Evolutionary conservation across 2,329 filamentous ascomycete genomes (phyloP).

Genomic region (Botrytis aclada): DNA sequence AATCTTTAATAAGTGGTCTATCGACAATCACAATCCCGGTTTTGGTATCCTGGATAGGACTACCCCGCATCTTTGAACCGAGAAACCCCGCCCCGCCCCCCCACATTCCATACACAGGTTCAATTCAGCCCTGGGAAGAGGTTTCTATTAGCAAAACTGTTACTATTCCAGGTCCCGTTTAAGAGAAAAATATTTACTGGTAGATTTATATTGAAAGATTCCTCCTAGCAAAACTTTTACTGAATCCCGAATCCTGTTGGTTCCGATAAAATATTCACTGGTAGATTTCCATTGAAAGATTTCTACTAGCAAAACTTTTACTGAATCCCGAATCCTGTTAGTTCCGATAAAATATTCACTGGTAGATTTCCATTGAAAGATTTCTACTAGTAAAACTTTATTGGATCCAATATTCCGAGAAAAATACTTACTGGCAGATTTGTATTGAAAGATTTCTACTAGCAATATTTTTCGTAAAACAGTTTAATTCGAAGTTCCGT

Average conservation of each 20-base stretch:
- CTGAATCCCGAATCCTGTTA: background rate
- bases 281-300: background rate
- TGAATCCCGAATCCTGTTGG: background rate
- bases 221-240: background rate
- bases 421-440: background rate
- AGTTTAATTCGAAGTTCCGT: background rate
- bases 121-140: background rate
- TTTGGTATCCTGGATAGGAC: background rate
- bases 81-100: background rate
- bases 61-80: background rate
- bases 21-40: background rate
- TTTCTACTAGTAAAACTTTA: background rate
- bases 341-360: background rate
- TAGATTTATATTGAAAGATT: background rate
- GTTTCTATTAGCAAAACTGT: background rate
- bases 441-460: background rate
- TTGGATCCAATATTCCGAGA: background rate
- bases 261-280: background rate
- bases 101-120: background rate
- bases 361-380: background rate
- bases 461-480: background rate
- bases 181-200: background rate
- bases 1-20: background rate
- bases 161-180: background rate
- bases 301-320: background rate